Evolutionary conservation across 495 filamentous ascomycete genomes (phyloP).

Genomic region (Neurospora sp.): DNA sequence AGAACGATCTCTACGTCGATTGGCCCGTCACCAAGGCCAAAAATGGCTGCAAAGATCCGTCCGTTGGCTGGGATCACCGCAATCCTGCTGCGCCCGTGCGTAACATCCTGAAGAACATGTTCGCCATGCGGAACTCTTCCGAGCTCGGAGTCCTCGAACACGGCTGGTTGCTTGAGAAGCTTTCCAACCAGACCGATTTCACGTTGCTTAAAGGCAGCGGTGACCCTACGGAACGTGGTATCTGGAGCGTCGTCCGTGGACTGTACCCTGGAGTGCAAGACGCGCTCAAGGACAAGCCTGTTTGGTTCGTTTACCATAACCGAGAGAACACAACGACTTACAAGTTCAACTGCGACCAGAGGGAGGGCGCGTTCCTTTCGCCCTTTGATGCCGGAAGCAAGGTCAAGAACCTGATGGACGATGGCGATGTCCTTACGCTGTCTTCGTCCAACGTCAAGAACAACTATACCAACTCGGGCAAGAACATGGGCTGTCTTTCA

Average conservation of each 20-base stretch:
- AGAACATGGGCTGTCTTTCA: slow-evolving; percentile 47
- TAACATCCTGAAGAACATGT: slow-evolving; percentile 60
- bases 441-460: slow-evolving; percentile 10
- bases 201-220: slow-evolving; percentile 45
- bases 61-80: slow-evolving; percentile 54
- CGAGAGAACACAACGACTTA: slow-evolving; percentile 47
- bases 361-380: slow-evolving; percentile 40
- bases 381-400: slow-evolving; percentile 47
- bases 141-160: slow-evolving; percentile 53
- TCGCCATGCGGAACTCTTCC: slow-evolving; percentile 41
- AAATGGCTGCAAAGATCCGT: slow-evolving; percentile 49
- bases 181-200: slow-evolving; percentile 49
- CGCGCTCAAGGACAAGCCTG: slow-evolving; percentile 39
- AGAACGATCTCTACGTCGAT: slow-evolving; percentile 45
- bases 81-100: slow-evolving; percentile 58
- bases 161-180: slow-evolving; percentile 48
- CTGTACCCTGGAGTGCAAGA: slow-evolving; percentile 43
- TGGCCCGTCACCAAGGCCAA: slow-evolving; percentile 48
- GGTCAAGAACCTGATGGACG: slow-evolving; percentile 60
- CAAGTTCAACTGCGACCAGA: slow-evolving; percentile 48
- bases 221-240: slow-evolving; percentile 50
- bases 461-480: slow-evolving; percentile 21
- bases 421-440: slow-evolving; percentile 47
- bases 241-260: slow-evolving; percentile 56
- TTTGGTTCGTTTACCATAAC: slow-evolving; percentile 64